Evolutionary conservation across 2,329 filamentous ascomycete genomes (phyloP).

Genomic region (Coniochaeta sp.): DNA sequence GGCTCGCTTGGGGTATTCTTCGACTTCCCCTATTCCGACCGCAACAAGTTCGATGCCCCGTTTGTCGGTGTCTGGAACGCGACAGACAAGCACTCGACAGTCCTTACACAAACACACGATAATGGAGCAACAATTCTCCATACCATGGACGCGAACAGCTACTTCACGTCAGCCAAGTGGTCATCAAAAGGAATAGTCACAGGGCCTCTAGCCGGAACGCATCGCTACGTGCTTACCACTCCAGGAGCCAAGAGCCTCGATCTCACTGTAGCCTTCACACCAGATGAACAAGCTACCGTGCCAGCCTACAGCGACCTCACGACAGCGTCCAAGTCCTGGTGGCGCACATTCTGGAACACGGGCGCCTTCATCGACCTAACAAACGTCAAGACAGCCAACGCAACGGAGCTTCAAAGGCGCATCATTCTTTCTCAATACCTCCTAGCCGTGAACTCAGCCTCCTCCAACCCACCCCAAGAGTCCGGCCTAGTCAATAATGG

Average conservation of each 20-base stretch:
- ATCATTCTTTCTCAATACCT: conserved; percentile 47
- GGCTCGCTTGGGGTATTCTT: conserved; percentile 38
- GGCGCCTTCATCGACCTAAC: conserved; percentile 47
- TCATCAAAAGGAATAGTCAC: conserved; percentile 23
- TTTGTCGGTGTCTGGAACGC: conserved; percentile 46
- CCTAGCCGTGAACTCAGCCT: conserved; percentile 43
- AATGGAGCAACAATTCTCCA: conserved; percentile 32
- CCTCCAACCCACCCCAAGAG: conserved; percentile 37
- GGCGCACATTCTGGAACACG: conserved; percentile 40
- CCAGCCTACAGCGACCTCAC: conserved; percentile 19
- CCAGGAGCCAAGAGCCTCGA: conserved; percentile 17
- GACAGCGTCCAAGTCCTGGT: conserved; percentile 31
- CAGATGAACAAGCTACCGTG: conserved; percentile 13
- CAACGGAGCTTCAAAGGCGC: conserved; percentile 43
- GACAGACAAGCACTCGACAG: conserved; percentile 35
- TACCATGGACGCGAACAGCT: conserved; percentile 33
- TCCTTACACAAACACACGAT: conserved; percentile 16
- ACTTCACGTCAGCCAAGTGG: conserved; percentile 33
- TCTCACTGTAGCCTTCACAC: conserved; percentile 25
- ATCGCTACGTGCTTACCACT: conserved; percentile 33
- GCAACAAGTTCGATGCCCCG: conserved; percentile 46
- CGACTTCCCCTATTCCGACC: conserved; percentile 42
- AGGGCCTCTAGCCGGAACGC: conserved; percentile 25
- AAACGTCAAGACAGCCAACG: conserved; percentile 27
- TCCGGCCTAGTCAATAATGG: conserved; percentile 45